These are phyloP conservation scores for Verticillium albo-atrum DNA, from an alignment of 2,329 filamentous ascomycete species.

Conservation along the genomic window DNA sequence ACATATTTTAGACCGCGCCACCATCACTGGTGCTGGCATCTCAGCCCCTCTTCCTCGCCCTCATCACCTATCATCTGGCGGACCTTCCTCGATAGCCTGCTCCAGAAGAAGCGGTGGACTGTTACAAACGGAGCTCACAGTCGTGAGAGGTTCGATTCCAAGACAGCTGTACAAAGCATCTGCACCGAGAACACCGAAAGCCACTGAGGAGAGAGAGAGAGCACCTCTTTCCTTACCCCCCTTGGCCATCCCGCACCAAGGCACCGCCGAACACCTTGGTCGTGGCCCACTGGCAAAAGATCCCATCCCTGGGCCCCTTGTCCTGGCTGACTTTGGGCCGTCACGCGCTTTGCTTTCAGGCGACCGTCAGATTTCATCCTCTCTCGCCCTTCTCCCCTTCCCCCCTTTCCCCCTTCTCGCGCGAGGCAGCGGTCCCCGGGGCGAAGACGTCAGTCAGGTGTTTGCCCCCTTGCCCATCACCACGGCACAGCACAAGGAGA, in stretches of 20 bases:
- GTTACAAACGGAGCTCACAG: conserved; percentile 39
- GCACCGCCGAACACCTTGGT: not conserved
- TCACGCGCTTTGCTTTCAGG: not conserved
- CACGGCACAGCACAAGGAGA: not conserved
- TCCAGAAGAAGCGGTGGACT: conserved; percentile 44
- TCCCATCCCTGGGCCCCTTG: conserved; percentile 15
- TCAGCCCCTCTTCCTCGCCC: conserved; percentile 8
- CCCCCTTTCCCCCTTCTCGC: not conserved
- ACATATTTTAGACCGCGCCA: conserved; percentile 4
- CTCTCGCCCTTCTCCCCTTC: not conserved
- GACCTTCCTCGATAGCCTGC: conserved; percentile 27
- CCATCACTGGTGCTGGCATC: conserved; percentile 2
- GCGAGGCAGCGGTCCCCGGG: not conserved
- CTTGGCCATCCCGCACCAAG: conserved; percentile 5
- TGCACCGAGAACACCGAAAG: conserved; percentile 35
- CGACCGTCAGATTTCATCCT: conserved; percentile 10
- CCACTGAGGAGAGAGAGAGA: not conserved
- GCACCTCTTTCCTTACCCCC: conserved; percentile 7
- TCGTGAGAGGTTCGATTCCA: conserved; percentile 41
- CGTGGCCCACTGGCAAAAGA: conserved; percentile 15
- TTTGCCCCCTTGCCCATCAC: not conserved
- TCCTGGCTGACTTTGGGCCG: conserved; percentile 18
- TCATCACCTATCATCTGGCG: conserved; percentile 35
- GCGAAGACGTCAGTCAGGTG: conserved; percentile 1
- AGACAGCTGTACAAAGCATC: conserved; percentile 44